Evolutionary conservation across 2,329 filamentous ascomycete species (phyloP), one percentile per base, ranked within the genome.

Genomic region (Pezicula carpinea): DNA sequence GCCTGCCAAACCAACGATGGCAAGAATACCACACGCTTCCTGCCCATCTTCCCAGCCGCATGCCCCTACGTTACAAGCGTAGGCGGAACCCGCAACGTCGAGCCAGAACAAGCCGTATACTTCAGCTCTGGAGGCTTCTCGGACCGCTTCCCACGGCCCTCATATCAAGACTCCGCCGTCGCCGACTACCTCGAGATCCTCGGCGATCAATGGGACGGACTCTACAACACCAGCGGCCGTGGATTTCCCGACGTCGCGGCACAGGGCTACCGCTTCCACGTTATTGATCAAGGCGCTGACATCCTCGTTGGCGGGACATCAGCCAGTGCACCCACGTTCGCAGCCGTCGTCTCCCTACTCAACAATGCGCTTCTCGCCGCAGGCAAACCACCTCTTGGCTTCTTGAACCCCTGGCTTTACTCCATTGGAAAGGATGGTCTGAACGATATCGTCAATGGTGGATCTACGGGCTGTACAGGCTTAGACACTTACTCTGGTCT

Each of bases 61-160:
- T 89, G 85, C 55, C 84, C 83, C 0, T 88, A 79, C 62, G 76
- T 87, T 6, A 88, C 85, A 0, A 68, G 75, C 2, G 77, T 88
- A 1, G 85, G 85, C 6, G 83, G 77, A 1, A 82, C 80, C 4
- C 66, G 67, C 57, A 65, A 69, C 52, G 67, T 71, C 46, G 54
- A 67, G 45, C 74, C 72, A 15, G 73, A 78, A 57, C 66, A 21
- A 17, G 50, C 40, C 15, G 72, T 69, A 47, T 65, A 73, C 53
- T 69, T 69, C 38, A 75, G 68, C 39, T 62, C 63, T 2, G 70
- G 71, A 3, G 76, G 76, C 1, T 79, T 79, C 64, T 73, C 69
- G 51, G 69, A 77, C 58, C 71, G 73, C 57, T 79, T 74, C 52
- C 15, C 63, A 3, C 66, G 67, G 2, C 74, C 76, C 0, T 54